A percentile compares a stretch with the other conserved stretches of the same genome.
These are phyloP conservation scores for Meripilus lineatus DNA, from an alignment of 1,284 basidiomycete species.

Conservation along the genomic window DNA sequence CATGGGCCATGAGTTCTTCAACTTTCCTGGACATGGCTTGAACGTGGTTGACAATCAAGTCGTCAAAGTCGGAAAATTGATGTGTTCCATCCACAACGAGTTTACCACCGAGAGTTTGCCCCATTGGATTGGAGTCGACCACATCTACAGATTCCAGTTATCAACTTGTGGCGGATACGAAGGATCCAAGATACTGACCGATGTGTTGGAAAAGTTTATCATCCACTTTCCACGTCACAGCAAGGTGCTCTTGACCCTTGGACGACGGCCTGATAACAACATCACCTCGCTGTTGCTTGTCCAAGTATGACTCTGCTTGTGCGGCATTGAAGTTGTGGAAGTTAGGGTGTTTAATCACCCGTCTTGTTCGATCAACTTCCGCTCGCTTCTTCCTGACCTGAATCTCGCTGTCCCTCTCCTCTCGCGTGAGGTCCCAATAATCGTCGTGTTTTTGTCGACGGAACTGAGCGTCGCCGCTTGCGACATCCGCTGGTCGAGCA, in stretches of 20 bases:
- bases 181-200: conserved; percentile 41
- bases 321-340: conserved; percentile 94
- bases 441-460: conserved; percentile 60
- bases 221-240: conserved; percentile 99
- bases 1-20: conserved; percentile 93
- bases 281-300: conserved; percentile 89
- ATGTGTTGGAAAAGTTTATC: conserved; percentile 97
- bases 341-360: conserved; percentile 97
- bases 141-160: conserved; percentile 59
- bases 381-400: conserved; percentile 82
- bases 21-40: conserved; percentile 93
- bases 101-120: conserved; percentile 66
- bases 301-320: conserved; percentile 88
- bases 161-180: conserved; percentile 1
- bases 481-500: conserved; percentile 67
- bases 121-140: conserved; percentile 78
- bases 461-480: conserved; percentile 59
- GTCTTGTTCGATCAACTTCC: conserved; percentile 70
- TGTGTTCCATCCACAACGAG: conserved; percentile 82
- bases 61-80: conserved; percentile 93
- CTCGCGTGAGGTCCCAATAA: conserved; percentile 65
- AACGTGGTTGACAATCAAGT: conserved; percentile 96
- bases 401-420: conserved; percentile 70
- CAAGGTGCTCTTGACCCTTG: conserved; percentile 90
- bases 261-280: conserved; percentile 96